Conservation (phyloP, 257 asterid species). For the Avicennia marina region DNA sequence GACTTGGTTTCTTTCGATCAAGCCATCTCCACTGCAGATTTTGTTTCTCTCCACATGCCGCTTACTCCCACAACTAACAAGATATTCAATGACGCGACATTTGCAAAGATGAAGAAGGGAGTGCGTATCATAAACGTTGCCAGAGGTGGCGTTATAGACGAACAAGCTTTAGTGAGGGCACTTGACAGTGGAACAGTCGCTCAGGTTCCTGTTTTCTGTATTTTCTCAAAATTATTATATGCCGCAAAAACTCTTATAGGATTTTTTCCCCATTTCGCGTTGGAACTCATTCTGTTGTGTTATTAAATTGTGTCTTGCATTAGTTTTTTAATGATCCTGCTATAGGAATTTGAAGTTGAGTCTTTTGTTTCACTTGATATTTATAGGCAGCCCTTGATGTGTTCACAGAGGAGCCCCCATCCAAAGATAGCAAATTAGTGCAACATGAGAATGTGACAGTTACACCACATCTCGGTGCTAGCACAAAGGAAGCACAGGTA, state of each 20-base stretch:
- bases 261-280: too few relatives aligned
- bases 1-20: slow-evolving; percentile 82
- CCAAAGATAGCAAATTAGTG: slow-evolving; percentile 70
- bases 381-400: slow-evolving; percentile 95
- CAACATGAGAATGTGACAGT: slow-evolving; percentile 84
- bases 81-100: slow-evolving; percentile 79
- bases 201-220: slow-evolving; percentile 42
- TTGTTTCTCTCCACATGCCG: slow-evolving; percentile 96
- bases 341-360: slow-evolving; percentile 13
- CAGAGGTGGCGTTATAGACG: slow-evolving; percentile 97
- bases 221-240: not conserved
- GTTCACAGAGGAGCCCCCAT: slow-evolving; percentile 84
- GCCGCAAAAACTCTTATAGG: not conserved
- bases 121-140: slow-evolving; percentile 75
- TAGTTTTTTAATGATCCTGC: not conserved
- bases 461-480: slow-evolving; percentile 99
- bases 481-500: slow-evolving; percentile 99
- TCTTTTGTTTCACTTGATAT: slow-evolving; percentile 2
- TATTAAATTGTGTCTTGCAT: not conserved
- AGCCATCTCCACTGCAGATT: slow-evolving; percentile 79
- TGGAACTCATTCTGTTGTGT: too few relatives aligned
- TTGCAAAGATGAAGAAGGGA: slow-evolving; percentile 88
- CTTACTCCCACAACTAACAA: slow-evolving; percentile 83
- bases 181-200: slow-evolving; percentile 85
- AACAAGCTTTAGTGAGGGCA: slow-evolving; percentile 90